phyloP scores from a whole-genome alignment of 345 rosid species.

The Gossypium mustelinum region DNA sequence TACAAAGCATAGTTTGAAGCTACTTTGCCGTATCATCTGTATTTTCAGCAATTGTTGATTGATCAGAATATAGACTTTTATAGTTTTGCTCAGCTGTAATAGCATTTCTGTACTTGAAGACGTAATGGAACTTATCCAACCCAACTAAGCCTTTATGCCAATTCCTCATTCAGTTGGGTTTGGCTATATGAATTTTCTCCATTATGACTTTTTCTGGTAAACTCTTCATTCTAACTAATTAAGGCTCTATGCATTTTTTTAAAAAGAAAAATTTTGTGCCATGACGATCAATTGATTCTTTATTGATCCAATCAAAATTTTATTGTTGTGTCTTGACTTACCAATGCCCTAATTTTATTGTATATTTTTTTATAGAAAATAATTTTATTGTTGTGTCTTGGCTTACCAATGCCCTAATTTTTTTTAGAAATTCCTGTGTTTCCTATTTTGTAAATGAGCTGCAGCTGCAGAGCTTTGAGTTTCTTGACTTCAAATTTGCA shows the following conservation, averaged over 20 bases:
- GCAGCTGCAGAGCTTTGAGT: slow-evolving; percentile 9
- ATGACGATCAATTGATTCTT: background rate
- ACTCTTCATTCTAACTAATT: background rate
- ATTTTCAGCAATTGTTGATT: background rate
- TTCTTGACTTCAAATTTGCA: slow-evolving; percentile 63
- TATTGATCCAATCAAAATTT: background rate
- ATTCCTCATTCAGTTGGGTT: background rate
- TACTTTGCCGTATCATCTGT: background rate
- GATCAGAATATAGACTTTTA: background rate
- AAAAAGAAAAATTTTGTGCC: background rate
- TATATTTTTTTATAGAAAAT: background rate
- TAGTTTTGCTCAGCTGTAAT: background rate
- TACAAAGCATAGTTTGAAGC: background rate
- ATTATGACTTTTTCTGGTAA: background rate
- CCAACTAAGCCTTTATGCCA: background rate
- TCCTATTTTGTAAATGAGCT: background rate
- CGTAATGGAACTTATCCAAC: background rate
- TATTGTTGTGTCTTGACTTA: no score
- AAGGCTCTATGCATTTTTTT: background rate
- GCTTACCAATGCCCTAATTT: background rate
- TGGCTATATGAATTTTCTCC: background rate
- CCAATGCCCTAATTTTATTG: background rate
- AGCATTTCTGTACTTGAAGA: background rate
- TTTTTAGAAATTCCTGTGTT: background rate
- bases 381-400: background rate